Evolutionary conservation across 345 rosid genomes (phyloP), one percentile per base, ranked within the genome.

Genomic region (Pistacia integerrima): DNA sequence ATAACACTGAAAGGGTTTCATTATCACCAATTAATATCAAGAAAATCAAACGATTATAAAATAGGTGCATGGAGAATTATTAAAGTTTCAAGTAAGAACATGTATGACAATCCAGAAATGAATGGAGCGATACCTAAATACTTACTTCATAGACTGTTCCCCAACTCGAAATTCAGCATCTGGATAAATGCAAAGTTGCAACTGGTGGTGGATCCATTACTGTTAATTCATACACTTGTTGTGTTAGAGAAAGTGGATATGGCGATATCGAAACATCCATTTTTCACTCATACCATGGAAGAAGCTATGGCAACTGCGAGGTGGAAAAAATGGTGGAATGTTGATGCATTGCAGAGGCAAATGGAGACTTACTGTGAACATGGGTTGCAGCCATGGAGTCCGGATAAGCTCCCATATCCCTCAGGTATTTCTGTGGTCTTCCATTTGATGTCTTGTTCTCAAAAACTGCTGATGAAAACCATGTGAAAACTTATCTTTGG

Each of bases 281-380:
- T 79, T 64, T 93, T 79, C 65, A 63, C 80, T 20, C 86, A 95
- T 79, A 88, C 99, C 0, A 88, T 95, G 94, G 99, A 95, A 74
- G 98, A 95, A 77, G 99, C 99, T 0, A 82, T 95, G 89, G 99
- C 98, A 16, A 95, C 98, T 0, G 97, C 97, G 0, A 85, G 98
- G 85, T 95, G 99, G 99, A 90, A 85, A 85, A 95, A 95, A 74
- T 95, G 98, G 98, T 66, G 81, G 62, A 94, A 95, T 77, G 83
- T 93, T 17, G 83, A 81, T n/a, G 84, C 87, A 7, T 72, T 95
- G 85, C 85, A 86, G 81, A 59, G 58, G 62, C 99, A 95, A 76
- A 93, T 95, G 93, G 99, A 95, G 89, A 88, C 92, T 1, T 95
- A 93, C 69, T 93, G 99, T 83, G 88, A 88, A 60, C 81, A 85